phyloP scores from a whole-genome alignment of 2,329 filamentous ascomycete species.

The Escovopsis sp. region DNA sequence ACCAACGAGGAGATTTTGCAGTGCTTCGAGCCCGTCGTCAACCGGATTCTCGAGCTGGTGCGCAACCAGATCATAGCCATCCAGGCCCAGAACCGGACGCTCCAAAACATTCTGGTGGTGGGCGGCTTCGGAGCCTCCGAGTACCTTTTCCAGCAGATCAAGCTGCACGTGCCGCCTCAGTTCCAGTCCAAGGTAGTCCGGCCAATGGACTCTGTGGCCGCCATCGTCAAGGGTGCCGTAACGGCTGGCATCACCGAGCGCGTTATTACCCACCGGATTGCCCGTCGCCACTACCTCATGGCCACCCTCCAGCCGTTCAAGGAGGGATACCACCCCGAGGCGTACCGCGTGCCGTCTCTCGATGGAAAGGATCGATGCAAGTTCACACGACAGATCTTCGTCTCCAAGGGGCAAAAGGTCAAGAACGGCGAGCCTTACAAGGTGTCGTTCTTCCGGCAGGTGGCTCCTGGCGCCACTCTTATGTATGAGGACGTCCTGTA shows the following conservation, averaged over 20 bases:
- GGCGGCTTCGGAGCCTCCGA: constrained; percentile 97
- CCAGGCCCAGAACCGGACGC: constrained; percentile 82
- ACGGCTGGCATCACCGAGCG: constrained; percentile 96
- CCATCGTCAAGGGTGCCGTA: constrained; percentile 95
- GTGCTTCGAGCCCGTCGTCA: constrained; percentile 97
- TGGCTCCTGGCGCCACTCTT: constrained; percentile 87
- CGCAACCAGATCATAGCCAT: constrained; percentile 98
- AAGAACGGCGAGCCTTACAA: constrained; percentile 99
- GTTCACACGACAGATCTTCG: constrained; percentile 95
- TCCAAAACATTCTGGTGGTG: constrained; percentile 94
- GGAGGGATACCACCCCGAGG: constrained; percentile 94
- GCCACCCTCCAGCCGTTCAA: constrained; percentile 97
- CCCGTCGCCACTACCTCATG: constrained; percentile 97
- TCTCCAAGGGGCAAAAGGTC: constrained; percentile 95
- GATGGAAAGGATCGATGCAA: constrained; percentile 98
- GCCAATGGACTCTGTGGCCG: constrained; percentile 96
- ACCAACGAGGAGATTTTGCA: constrained; percentile 98
- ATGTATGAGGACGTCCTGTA: constrained; percentile 99
- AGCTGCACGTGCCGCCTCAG: constrained; percentile 91
- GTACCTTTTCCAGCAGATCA: constrained; percentile 99
- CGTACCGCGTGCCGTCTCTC: constrained; percentile 89
- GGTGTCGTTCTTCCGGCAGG: constrained; percentile 96
- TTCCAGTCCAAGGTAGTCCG: constrained; percentile 97
- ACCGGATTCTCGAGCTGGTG: constrained; percentile 88
- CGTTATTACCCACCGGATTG: constrained; percentile 91